Conservation (phyloP, 2,329 filamentous ascomycete species). For the Phyllosticta citribraziliensis region DNA sequence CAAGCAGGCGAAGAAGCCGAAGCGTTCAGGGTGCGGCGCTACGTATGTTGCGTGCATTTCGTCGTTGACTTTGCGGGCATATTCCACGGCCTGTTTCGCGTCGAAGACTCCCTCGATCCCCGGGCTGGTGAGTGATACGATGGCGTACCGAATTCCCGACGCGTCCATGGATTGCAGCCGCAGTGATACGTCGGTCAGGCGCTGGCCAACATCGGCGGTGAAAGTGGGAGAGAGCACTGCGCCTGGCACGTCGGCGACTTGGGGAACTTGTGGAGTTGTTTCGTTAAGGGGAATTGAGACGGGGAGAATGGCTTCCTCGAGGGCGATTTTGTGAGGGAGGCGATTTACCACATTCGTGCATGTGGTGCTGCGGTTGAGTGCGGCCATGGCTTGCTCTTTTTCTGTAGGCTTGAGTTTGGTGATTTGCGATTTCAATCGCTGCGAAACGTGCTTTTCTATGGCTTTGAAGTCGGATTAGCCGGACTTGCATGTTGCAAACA, state of each 20-base stretch:
- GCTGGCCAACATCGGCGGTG: neutral
- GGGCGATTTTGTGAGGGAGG: neutral
- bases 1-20: conserved; percentile 1
- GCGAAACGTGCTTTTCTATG: neutral
- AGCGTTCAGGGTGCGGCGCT: neutral
- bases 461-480: neutral
- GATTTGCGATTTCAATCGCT: neutral
- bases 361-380: neutral
- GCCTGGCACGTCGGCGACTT: neutral
- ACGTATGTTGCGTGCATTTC: conserved; percentile 1
- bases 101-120: conserved; percentile 20
- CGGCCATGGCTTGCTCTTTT: neutral
- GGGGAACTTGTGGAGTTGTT: neutral
- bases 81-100: conserved; percentile 15
- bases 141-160: conserved; percentile 19
- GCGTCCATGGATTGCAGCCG: conserved; percentile 10
- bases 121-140: conserved; percentile 20
- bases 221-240: neutral
- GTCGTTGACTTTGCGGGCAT: conserved; percentile 20
- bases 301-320: neutral
- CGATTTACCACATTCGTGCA: neutral
- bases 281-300: neutral
- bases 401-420: neutral
- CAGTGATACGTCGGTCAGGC: conserved; percentile 13
- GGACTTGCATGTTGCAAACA: neutral